Evolutionary conservation across 345 rosid genomes (phyloP), one percentile per base, ranked within the genome.

Genomic region (Capsella bursapastoris): DNA sequence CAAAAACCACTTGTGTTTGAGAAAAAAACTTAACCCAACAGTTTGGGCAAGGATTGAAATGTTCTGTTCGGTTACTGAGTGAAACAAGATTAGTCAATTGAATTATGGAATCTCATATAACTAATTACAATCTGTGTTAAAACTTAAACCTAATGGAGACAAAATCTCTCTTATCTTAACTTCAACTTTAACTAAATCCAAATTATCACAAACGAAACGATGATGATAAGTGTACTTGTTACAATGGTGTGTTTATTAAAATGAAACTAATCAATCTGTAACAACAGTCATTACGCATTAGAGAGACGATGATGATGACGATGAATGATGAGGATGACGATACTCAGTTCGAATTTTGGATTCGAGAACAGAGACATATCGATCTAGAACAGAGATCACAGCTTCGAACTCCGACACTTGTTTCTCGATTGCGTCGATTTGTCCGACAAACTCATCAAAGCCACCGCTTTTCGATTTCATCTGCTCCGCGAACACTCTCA

Each of bases 321-420:
- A 22, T 74, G 84, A 75, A 22, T 22, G 25, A 61, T 57, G 75
- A 11, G 32, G 86, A 56, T 67, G 71, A 22, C 76, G 84, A 75
- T 51, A 84, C 8, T 66, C 57, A 78, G 83, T 50, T 32, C 81
- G 83, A 5, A 89, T 64, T 87, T 89, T 81, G 7, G 98, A 85
- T 79, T 95, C 97, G 43, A 92, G 80, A 68, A 80, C 53, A 28
- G 93, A 84, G 31, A 89, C 96, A 72, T 90, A 84, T 3, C 87
- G 83, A 67, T 90, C 97, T 5, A 95, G 92, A 83, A 86, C 76
- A 14, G 96, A 87, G 53, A 92, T 78, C 28, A 89, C 88, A 63
- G 90, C 91, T 80, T 92, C 97, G 14, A 89, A 92, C 43, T 86
- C 91, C 2, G 94, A 84, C 5, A 89, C 90, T 66, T 90, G 97